Conservation (phyloP, 345 rosid genomes). For the Salix arbutifolia region DNA sequence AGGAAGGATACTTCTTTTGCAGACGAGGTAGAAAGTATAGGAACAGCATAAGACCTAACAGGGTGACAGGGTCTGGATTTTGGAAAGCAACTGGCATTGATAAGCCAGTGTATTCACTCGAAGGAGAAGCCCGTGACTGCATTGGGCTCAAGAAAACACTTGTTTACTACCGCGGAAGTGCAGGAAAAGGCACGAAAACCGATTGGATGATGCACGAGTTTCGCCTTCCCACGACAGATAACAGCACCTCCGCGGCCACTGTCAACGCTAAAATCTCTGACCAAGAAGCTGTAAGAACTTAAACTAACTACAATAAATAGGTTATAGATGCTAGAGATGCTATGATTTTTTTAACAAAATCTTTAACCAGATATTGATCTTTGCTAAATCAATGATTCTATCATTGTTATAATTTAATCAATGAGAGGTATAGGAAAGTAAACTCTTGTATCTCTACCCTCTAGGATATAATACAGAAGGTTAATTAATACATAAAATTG, state of each 20-base stretch:
- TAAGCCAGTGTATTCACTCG: slow-evolving; percentile 51
- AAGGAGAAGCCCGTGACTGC: slow-evolving; percentile 38
- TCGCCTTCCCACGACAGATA: slow-evolving; percentile 57
- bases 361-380: neutral
- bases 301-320: neutral
- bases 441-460: neutral
- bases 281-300: slow-evolving; percentile 66
- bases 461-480: neutral
- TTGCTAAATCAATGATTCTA: no score
- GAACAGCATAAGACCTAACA: slow-evolving; percentile 86
- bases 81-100: slow-evolving; percentile 99
- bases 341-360: neutral
- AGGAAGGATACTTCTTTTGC: slow-evolving; percentile 82
- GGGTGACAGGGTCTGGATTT: slow-evolving; percentile 91
- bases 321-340: neutral
- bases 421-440: neutral
- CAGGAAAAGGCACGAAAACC: slow-evolving; percentile 92
- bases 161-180: slow-evolving; percentile 81
- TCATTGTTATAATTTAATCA: no score
- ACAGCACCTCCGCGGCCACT: slow-evolving; percentile 13
- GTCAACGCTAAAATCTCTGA: slow-evolving; percentile 22
- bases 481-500: no score
- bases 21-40: slow-evolving; percentile 84
- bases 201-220: slow-evolving; percentile 99
- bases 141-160: slow-evolving; percentile 88